Evolutionary conservation across 2,329 filamentous ascomycete species (phyloP).

Genomic region (Aspergillus sp.): DNA sequence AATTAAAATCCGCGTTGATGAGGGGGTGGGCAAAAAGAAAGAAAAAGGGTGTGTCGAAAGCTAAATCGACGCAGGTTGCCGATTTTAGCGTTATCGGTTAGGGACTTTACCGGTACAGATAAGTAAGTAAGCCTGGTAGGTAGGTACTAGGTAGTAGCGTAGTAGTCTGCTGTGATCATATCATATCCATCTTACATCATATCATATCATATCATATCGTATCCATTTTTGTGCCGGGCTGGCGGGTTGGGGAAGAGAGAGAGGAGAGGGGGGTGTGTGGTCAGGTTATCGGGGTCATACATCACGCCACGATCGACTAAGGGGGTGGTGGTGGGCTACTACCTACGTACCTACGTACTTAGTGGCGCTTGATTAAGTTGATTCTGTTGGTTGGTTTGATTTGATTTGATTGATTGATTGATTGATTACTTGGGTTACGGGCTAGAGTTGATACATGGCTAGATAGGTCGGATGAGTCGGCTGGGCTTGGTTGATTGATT

Average conservation of each 20-base stretch:
- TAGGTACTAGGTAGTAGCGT: no score
- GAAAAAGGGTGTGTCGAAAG: neutral
- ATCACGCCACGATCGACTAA: constrained; percentile 6
- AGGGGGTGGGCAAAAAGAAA: neutral
- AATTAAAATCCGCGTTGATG: neutral
- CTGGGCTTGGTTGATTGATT: no score
- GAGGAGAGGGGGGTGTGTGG: no score
- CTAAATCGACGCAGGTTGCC: constrained; percentile 2
- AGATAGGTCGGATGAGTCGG: neutral
- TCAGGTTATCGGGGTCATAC: constrained; percentile 2
- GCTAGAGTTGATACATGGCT: neutral
- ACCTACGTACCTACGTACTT: neutral
- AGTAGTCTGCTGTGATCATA: constrained; percentile 7
- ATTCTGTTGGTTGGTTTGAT: neutral
- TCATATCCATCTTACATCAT: constrained; percentile 12
- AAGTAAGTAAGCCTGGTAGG: no score
- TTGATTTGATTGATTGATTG: neutral
- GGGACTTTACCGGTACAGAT: no score
- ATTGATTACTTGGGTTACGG: no score
- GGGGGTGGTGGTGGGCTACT: no score
- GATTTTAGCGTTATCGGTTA: neutral
- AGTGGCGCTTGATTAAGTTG: neutral
- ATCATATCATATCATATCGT: neutral
- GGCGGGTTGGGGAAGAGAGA: neutral
- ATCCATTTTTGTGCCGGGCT: no score